phyloP scores from a whole-genome alignment of 176 grass and related monocot genomes.

The Musa beccarii region DNA sequence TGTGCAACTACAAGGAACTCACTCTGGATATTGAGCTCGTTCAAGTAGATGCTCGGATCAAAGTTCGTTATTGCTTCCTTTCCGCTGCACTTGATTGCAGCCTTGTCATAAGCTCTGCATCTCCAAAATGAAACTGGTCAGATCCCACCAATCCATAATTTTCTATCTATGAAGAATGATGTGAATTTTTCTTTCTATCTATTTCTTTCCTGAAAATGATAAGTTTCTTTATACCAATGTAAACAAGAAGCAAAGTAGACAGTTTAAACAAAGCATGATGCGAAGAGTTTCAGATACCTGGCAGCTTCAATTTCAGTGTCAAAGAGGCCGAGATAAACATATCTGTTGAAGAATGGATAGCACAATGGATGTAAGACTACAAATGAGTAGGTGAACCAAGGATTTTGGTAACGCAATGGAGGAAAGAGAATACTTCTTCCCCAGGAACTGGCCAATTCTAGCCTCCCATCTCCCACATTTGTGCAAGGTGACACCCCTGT shows the following conservation, averaged over 20 bases:
- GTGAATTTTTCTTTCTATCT: no score
- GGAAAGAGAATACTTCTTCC: slow-evolving; percentile 15
- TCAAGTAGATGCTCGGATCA: slow-evolving; percentile 15
- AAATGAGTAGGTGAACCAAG: background rate
- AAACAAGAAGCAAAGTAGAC: background rate
- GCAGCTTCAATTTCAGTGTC: slow-evolving; percentile 20
- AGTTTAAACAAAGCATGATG: background rate
- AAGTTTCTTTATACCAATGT: no score
- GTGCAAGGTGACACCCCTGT: slow-evolving; percentile 18
- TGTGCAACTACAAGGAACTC: background rate
- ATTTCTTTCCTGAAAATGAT: no score
- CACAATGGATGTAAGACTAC: background rate
- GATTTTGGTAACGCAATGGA: background rate
- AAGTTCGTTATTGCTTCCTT: slow-evolving; percentile 19
- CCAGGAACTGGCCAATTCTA: slow-evolving; percentile 20
- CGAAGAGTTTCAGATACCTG: background rate
- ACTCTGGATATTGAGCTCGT: background rate
- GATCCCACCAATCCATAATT: background rate
- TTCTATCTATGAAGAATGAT: background rate
- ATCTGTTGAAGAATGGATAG: background rate
- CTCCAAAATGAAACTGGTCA: no score
- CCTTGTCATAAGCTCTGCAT: slow-evolving; percentile 20
- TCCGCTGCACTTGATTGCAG: slow-evolving; percentile 18
- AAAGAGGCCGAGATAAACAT: slow-evolving; percentile 18
- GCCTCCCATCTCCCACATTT: slow-evolving; percentile 27